Conservation (phyloP, 108 stramenopile species). For the Schizochytrium sp. region DNA sequence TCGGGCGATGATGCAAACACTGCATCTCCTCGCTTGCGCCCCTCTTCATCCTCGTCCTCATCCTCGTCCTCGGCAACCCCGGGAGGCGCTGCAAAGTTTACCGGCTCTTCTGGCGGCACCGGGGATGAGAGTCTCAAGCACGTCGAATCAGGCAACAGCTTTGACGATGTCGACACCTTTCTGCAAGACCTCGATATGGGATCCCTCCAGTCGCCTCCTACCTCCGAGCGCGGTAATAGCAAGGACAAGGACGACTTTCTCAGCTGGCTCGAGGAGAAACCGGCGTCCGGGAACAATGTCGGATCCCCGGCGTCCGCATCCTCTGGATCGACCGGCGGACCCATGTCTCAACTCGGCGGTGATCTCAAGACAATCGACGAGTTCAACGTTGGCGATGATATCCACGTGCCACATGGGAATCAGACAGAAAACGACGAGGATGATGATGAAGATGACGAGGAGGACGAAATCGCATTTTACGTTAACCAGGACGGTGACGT, state of each 20-base stretch:
- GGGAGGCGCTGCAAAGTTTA: no score
- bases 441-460: neutral
- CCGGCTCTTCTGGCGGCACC: neutral
- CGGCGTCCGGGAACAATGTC: neutral
- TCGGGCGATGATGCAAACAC: no score
- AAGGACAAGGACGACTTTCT: slow-evolving; percentile 13
- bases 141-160: neutral
- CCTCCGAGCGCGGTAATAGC: neutral
- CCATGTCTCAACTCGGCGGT: neutral
- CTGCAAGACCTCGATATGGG: neutral
- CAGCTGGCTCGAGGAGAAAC: neutral
- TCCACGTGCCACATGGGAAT: neutral
- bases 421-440: neutral
- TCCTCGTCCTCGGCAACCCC: neutral
- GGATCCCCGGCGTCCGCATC: neutral
- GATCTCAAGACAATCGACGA: neutral
- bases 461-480: neutral
- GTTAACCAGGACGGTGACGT: neutral
- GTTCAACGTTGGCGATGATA: neutral
- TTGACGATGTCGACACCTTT: slow-evolving; percentile 5
- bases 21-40: neutral
- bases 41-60: neutral
- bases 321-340: neutral
- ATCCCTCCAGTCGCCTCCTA: neutral
- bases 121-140: neutral